phyloP scores from a whole-genome alignment of 2,329 filamentous ascomycete species.

The Ophiocordyceps robertsii region DNA sequence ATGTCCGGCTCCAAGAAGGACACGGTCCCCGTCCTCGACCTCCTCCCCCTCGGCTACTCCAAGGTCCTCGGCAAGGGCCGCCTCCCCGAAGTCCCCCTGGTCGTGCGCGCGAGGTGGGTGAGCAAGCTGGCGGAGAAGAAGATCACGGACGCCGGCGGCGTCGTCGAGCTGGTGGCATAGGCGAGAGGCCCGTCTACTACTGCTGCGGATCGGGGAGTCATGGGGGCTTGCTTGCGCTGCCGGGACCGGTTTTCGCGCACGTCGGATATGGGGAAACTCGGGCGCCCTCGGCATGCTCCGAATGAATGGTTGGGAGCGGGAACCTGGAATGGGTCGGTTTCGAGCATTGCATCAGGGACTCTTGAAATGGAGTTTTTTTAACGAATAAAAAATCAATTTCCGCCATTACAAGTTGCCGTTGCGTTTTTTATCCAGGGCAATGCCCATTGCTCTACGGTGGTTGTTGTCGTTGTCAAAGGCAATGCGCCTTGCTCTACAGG shows the following conservation, averaged over 20 bases:
- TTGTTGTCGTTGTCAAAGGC: not conserved
- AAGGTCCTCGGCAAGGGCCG: conserved; percentile 99
- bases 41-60: conserved; percentile 92
- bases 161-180: conserved; percentile 87
- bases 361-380: conserved; percentile 23
- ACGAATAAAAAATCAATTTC: conserved; percentile 26
- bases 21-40: conserved; percentile 94
- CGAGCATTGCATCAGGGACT: conserved; percentile 29
- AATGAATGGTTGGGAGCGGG: conserved; percentile 6
- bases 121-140: conserved; percentile 95
- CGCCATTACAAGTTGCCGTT: conserved; percentile 11
- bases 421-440: not conserved
- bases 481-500: too few relatives aligned
- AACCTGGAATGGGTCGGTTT: conserved; percentile 22
- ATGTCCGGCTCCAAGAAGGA: conserved; percentile 66
- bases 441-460: too few relatives aligned
- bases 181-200: conserved; percentile 3
- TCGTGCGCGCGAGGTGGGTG: conserved; percentile 92
- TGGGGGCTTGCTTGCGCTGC: conserved; percentile 1
- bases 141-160: conserved; percentile 95
- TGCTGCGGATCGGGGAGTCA: not conserved
- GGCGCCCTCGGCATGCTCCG: conserved; percentile 4
- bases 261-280: conserved; percentile 5
- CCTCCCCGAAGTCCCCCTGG: conserved; percentile 81
- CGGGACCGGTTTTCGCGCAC: conserved; percentile 2